These are phyloP conservation scores for Trypanosoma scelopori DNA, from an alignment of 208 protist genomes.

Conservation along the genomic window DNA sequence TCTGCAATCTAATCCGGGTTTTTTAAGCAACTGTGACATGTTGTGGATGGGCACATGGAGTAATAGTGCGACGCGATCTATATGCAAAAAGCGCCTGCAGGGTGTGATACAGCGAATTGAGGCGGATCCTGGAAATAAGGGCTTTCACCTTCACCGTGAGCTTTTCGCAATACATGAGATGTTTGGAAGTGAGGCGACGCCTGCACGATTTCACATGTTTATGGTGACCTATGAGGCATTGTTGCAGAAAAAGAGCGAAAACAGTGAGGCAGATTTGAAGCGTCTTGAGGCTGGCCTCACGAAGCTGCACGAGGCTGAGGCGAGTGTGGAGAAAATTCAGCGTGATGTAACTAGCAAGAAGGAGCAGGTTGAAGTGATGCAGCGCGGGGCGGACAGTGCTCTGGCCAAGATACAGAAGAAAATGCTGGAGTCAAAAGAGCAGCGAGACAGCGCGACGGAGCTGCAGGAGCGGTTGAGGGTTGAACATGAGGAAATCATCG, in stretches of 20 bases:
- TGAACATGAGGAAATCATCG: constrained; percentile 87
- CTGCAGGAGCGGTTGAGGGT: constrained; percentile 86
- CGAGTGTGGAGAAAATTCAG: constrained; percentile 90
- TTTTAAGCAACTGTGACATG: constrained; percentile 93
- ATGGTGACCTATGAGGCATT: constrained; percentile 85
- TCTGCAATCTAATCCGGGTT: constrained; percentile 94
- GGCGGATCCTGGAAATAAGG: constrained; percentile 58
- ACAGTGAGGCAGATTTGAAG: constrained; percentile 67
- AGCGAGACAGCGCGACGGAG: constrained; percentile 87
- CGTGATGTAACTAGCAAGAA: constrained; percentile 88
- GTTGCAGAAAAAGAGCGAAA: constrained; percentile 71
- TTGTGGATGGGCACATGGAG: constrained; percentile 95
- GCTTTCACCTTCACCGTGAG: constrained; percentile 82
- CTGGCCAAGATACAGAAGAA: constrained; percentile 94
- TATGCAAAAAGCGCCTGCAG: constrained; percentile 82
- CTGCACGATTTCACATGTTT: constrained; percentile 84
- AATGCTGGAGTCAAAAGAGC: constrained; percentile 94
- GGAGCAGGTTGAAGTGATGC: constrained; percentile 89
- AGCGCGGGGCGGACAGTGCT: constrained; percentile 93
- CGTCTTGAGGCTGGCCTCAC: constrained; percentile 89
- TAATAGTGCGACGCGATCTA: constrained; percentile 72
- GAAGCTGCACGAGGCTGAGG: constrained; percentile 94
- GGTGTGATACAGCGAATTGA: constrained; percentile 74
- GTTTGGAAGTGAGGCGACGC: constrained; percentile 61
- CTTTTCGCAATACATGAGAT: constrained; percentile 84